These are phyloP conservation scores for Bryum argenteum DNA, from an alignment of 225 moss, liverwort and hornwort species.

Conservation along the genomic window DNA sequence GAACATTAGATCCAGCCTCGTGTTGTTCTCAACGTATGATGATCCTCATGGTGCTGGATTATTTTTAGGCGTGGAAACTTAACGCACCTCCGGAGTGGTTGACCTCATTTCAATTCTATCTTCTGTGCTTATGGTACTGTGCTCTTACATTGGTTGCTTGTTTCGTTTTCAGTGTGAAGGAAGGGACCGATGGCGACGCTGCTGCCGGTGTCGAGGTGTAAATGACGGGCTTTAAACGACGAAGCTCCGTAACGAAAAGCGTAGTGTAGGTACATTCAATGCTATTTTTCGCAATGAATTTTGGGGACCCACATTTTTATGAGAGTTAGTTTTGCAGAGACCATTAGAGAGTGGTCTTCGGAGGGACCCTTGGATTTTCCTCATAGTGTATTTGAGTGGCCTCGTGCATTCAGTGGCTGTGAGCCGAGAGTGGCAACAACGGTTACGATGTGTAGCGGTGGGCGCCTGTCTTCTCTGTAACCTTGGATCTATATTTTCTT, in stretches of 20 bases:
- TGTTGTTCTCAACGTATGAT: no score
- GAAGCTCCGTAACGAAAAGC: no score
- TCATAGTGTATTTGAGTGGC: constrained; percentile 25
- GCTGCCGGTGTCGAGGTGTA: constrained; percentile 18
- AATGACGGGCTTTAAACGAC: constrained; percentile 1
- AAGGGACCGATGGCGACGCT: constrained; percentile 7
- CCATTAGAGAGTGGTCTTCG: constrained; percentile 25
- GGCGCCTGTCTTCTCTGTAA: no score
- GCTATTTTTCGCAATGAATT: constrained; percentile 36
- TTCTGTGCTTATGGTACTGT: not conserved
- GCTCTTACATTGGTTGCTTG: not conserved
- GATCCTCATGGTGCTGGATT: no score
- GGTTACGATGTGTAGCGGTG: constrained; percentile 29
- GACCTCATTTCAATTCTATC: not conserved
- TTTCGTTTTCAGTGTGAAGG: constrained; percentile 22
- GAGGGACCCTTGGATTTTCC: constrained; percentile 20
- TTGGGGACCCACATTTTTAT: constrained; percentile 40
- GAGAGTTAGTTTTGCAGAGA: constrained; percentile 43
- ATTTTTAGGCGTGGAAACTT: no score
- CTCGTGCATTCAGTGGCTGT: constrained; percentile 31
- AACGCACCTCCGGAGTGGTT: no score
- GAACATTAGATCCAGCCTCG: no score
- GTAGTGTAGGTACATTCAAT: constrained; percentile 37
- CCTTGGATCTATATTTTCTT: no score
- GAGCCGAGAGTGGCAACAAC: constrained; percentile 30